Conservation (phyloP, 2,329 filamentous ascomycete genomes). For the Ophiostoma tasmaniense region DNA sequence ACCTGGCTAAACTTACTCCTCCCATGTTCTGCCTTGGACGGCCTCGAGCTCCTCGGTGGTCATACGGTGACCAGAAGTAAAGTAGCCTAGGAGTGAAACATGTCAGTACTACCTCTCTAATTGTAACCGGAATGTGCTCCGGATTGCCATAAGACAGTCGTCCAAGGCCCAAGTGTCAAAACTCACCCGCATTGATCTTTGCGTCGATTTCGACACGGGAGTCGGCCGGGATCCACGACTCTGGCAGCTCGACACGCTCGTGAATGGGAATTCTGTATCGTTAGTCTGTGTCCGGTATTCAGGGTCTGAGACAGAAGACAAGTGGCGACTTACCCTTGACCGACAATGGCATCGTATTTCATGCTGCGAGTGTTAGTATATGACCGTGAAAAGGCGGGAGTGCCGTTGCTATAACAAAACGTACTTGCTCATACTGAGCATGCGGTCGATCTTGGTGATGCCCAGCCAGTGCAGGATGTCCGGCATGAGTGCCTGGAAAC, state of each 20-base stretch:
- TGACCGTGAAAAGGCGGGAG: not conserved
- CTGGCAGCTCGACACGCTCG: slow-evolving; percentile 84
- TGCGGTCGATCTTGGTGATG: slow-evolving; percentile 96
- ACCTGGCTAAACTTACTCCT: slow-evolving; percentile 39
- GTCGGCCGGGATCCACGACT: slow-evolving; percentile 88
- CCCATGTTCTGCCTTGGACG: slow-evolving; percentile 86
- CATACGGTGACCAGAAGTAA: slow-evolving; percentile 85
- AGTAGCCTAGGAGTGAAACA: slow-evolving; percentile 41
- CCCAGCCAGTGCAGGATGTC: slow-evolving; percentile 97
- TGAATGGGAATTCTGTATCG: slow-evolving; percentile 63
- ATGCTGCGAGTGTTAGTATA: slow-evolving; percentile 47
- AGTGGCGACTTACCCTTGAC: slow-evolving; percentile 53
- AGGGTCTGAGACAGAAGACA: not conserved
- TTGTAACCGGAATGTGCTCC: not conserved
- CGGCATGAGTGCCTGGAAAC: slow-evolving; percentile 96
- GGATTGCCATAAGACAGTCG: not conserved
- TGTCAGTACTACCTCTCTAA: not conserved
- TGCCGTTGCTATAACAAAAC: slow-evolving; percentile 28
- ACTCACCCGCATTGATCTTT: slow-evolving; percentile 85
- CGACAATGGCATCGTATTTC: slow-evolving; percentile 85
- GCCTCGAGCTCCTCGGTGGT: slow-evolving; percentile 76
- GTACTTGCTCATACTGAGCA: slow-evolving; percentile 97
- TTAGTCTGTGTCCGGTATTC: not conserved
- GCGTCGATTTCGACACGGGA: slow-evolving; percentile 98
- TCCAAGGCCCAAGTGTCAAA: not conserved